phyloP scores from a whole-genome alignment of 495 filamentous ascomycete species.

The Tuber aestivum region DNA sequence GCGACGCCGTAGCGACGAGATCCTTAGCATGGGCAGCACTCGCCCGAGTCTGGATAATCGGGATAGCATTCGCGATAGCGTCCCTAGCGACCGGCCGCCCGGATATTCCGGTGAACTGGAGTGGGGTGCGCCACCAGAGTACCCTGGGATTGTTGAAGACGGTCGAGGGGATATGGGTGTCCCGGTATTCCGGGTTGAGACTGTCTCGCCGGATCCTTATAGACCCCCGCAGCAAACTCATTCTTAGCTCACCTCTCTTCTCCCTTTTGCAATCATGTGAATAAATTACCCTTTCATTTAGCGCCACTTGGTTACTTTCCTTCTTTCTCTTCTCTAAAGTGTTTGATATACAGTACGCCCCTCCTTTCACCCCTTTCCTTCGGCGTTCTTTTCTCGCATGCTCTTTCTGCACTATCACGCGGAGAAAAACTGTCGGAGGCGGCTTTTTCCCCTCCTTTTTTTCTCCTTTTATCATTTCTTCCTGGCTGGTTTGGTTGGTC shows the following conservation, averaged over 20 bases:
- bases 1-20: constrained; percentile 31
- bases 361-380: constrained; percentile 6
- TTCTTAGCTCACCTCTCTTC: neutral
- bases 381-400: neutral
- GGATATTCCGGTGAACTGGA: constrained; percentile 20
- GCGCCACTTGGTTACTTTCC: neutral
- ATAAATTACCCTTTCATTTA: neutral
- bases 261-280: constrained; percentile 8
- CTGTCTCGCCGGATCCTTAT: constrained; percentile 21
- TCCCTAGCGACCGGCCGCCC: constrained; percentile 21
- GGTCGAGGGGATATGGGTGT: constrained; percentile 16
- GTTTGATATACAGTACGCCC: neutral
- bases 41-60: constrained; percentile 19
- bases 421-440: neutral
- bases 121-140: constrained; percentile 24
- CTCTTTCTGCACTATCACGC: neutral
- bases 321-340: neutral
- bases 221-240: constrained; percentile 18
- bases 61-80: constrained; percentile 13
- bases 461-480: neutral
- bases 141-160: constrained; percentile 9
- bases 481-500: neutral
- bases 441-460: neutral
- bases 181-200: constrained; percentile 25
- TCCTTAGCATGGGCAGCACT: constrained; percentile 21